Evolutionary conservation across 495 filamentous ascomycete genomes (phyloP).

Genomic region (Amphirosellinia nigrospora): DNA sequence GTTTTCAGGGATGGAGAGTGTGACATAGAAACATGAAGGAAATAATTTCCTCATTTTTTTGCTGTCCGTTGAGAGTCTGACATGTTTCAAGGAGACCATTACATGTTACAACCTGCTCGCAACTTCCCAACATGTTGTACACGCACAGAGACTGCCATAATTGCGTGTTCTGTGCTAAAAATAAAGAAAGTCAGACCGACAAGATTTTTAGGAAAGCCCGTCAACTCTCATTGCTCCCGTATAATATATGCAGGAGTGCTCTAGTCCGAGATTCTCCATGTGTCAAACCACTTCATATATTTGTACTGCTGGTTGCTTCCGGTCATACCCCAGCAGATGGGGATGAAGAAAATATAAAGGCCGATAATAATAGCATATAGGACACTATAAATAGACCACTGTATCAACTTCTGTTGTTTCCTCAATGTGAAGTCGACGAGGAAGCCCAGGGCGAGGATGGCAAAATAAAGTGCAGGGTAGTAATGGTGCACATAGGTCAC

Average conservation of each 20-base stretch:
- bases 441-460: slow-evolving; percentile 89
- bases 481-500: slow-evolving; percentile 99
- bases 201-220: slow-evolving; percentile 32
- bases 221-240: slow-evolving; percentile 24
- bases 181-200: slow-evolving; percentile 30
- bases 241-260: slow-evolving; percentile 5
- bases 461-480: slow-evolving; percentile 98
- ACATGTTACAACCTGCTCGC: not conserved
- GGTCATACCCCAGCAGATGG: slow-evolving; percentile 96
- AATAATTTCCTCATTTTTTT: not conserved
- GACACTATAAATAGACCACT: slow-evolving; percentile 68
- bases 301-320: slow-evolving; percentile 81
- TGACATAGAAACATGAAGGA: not conserved
- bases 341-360: slow-evolving; percentile 86
- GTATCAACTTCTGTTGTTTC: slow-evolving; percentile 62
- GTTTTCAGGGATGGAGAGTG: not conserved
- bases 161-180: slow-evolving; percentile 6
- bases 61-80: not conserved
- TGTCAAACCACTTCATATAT: slow-evolving; percentile 89
- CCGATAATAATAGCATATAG: slow-evolving; percentile 76
- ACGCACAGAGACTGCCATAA: slow-evolving; percentile 16
- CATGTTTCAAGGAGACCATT: slow-evolving; percentile 5
- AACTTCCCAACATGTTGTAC: slow-evolving; percentile 16
- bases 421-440: slow-evolving; percentile 81
- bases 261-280: slow-evolving; percentile 69